Base-by-base conservation (phyloP, 176 grass and related monocot genomes). In the Aegilops umbellulata region DNA sequence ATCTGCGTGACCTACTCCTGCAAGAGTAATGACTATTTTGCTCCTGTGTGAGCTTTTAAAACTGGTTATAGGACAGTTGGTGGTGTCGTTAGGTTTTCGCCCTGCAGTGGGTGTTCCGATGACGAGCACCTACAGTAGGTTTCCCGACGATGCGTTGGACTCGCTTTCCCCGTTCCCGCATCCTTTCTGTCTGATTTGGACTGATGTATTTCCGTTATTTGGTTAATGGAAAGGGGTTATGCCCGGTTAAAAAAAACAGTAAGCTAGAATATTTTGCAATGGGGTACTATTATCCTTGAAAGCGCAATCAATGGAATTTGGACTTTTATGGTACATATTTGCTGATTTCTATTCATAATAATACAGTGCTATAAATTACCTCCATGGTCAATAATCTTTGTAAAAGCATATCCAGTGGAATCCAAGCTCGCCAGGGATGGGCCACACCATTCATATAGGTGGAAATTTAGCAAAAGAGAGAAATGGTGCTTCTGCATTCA, bases 291-390 rank as follows among this genome's bases (percentile, higher is more conserved):
- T 65, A 74, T 30, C 24, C 25, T 44, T 17, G 1, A 76, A 84
- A 65, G 19, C 36, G 63, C 16, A 66, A 81, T 69, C 25, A 68
- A 69, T 34, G 41, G 32, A 69, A 68, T 67, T 2, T 34, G 27
- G 27, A 53, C 25, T 68, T 19, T 35, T 17, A 24, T 25, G 29
- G 44, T 53, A 14, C 20, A 69, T 8, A 68, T 68, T 31, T 14
- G 16, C 61, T 39, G 61, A 31, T 66, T 32, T n/a, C 3, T 49
- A 66, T n/a, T n/a, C 10, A 55, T 36, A 30, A 29, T 29, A 57
- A 85, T 10, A 76, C 47, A 29, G 77, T 67, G 29, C 15, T 86
- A 67, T 7, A 57, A 67, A 57, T 53, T 66, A 86, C 26, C 15
- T 39, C 22, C 49, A 26, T 79, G 74, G 53, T 69, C 62, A n/a